Evolutionary conservation across 495 filamentous ascomycete genomes (phyloP).

Genomic region (Penicillium paradoxum): DNA sequence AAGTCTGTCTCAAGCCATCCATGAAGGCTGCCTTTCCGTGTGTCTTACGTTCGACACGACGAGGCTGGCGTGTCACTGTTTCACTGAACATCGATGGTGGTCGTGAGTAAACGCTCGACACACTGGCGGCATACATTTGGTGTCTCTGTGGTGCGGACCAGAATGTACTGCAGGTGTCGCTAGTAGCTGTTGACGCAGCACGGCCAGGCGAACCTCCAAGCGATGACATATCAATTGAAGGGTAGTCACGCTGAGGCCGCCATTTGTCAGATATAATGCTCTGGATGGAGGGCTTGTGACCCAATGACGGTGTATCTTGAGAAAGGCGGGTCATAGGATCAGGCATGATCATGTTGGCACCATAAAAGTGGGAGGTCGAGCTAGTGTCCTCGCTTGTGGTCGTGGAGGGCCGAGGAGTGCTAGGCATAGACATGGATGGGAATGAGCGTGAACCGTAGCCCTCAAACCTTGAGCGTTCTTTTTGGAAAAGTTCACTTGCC

Average conservation of each 20-base stretch:
- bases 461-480: slow-evolving; percentile 73
- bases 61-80: slow-evolving; percentile 27
- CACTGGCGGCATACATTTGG: slow-evolving; percentile 56
- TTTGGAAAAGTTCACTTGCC: slow-evolving; percentile 83
- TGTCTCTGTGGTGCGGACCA: slow-evolving; percentile 75
- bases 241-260: slow-evolving; percentile 44
- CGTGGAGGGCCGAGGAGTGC: slow-evolving; percentile 45
- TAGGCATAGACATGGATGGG: slow-evolving; percentile 41
- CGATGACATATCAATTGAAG: slow-evolving; percentile 47
- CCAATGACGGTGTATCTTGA: slow-evolving; percentile 36
- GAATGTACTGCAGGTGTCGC: slow-evolving; percentile 77
- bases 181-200: slow-evolving; percentile 54
- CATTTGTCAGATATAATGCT: slow-evolving; percentile 66
- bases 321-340: slow-evolving; percentile 39
- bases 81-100: slow-evolving; percentile 46
- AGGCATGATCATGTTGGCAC: slow-evolving; percentile 32
- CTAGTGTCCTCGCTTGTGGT: slow-evolving; percentile 48
- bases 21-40: slow-evolving; percentile 65
- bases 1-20: slow-evolving; percentile 66
- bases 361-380: slow-evolving; percentile 25
- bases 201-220: slow-evolving; percentile 55
- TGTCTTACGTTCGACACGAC: slow-evolving; percentile 32
- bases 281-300: slow-evolving; percentile 48
- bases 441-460: slow-evolving; percentile 48
- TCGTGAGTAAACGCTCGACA: slow-evolving; percentile 48